Evolutionary conservation across 169 alveolate genomes (phyloP), one percentile per base, ranked within the genome.

Genomic region (Cryptosporidium ubiquitum): DNA sequence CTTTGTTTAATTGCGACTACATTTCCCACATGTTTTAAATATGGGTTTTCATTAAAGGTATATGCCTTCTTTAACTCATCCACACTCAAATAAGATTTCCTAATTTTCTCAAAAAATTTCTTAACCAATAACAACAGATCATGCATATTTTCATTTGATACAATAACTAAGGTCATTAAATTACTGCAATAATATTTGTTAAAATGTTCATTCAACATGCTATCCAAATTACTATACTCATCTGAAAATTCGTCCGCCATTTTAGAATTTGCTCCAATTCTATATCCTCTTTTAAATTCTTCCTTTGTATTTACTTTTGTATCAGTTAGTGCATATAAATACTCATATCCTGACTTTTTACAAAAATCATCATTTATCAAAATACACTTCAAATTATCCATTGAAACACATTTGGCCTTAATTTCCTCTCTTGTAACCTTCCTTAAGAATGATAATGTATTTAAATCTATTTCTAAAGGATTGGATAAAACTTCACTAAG

Each of bases 71-170:
- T 16, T 18, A 52, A 20, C 26, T 52, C 85, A 12, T 35, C 26
- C 10, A 55, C 20, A 10, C 29, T 58, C 2, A 73, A 7, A 37
- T 73, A 39, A n/a, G 69, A 40, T 14, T 39, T 33, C 49, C 70
- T 55, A 12, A 73, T 73, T 10, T 26, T 55, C 5, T 57, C 70
- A 73, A 73, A 73, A n/a, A 73, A 61, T 6, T 20, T 33, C 20
- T 73, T 58, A 10, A 73, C 85, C 49, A 73, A 40, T 16, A 23
- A 16, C 14, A 37, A 31, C 3, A 73, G 55, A 18, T 58, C 16
- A 23, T 29, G 44, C 85, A 73, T 73, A 35, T 57, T 37, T 23
- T 73, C 70, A 23, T 52, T 73, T 18, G 85, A 73, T 37, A 73
- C 85, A 55, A 73, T n/a, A 23, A 61, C 33, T 40, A 73, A 23